Evolutionary conservation across 202 grass and related monocot genomes (phyloP).

Genomic region (Setaria italica): DNA sequence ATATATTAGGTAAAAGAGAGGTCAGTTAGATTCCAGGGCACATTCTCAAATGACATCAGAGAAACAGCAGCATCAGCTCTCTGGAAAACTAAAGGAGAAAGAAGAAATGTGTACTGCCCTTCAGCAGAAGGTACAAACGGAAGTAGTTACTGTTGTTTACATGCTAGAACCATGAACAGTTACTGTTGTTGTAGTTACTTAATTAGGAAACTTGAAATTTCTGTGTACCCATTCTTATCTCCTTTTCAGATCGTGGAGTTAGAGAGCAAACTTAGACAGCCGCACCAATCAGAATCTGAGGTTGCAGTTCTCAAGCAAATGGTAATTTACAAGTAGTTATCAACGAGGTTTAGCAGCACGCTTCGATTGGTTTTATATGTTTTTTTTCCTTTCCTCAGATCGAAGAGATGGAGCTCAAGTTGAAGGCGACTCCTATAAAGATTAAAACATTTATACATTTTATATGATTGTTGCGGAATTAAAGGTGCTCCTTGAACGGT

Average conservation of each 20-base stretch:
- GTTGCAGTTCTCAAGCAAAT: conserved; percentile 66
- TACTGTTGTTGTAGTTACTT: conserved; percentile 1
- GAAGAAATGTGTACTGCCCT: conserved; percentile 73
- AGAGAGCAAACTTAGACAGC: conserved; percentile 64
- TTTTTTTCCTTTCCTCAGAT: conserved; percentile 55
- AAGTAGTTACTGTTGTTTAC: conserved; percentile 5
- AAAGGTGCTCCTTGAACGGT: conserved; percentile 43
- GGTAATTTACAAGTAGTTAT: conserved; percentile 37
- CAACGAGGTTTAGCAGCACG: neutral
- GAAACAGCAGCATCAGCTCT: conserved; percentile 72
- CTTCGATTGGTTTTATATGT: neutral
- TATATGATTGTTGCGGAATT: conserved; percentile 50
- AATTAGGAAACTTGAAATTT: neutral
- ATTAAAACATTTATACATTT: neutral
- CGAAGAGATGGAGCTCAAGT: conserved; percentile 65
- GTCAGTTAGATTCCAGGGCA: conserved; percentile 62
- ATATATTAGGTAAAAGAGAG: conserved; percentile 59
- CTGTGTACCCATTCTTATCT: conserved; percentile 14
- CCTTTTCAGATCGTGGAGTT: conserved; percentile 70
- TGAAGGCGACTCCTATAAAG: conserved; percentile 39
- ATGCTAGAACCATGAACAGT: neutral
- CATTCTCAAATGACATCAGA: conserved; percentile 65
- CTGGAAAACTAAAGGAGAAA: conserved; percentile 81
- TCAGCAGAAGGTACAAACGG: conserved; percentile 66
- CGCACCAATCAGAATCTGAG: conserved; percentile 58